A percentile compares a stretch with the other conserved stretches of the same genome.
Conservation (phyloP, 768 basidiomycete species). For the Pilatotrama ljubarskyi region DNA sequence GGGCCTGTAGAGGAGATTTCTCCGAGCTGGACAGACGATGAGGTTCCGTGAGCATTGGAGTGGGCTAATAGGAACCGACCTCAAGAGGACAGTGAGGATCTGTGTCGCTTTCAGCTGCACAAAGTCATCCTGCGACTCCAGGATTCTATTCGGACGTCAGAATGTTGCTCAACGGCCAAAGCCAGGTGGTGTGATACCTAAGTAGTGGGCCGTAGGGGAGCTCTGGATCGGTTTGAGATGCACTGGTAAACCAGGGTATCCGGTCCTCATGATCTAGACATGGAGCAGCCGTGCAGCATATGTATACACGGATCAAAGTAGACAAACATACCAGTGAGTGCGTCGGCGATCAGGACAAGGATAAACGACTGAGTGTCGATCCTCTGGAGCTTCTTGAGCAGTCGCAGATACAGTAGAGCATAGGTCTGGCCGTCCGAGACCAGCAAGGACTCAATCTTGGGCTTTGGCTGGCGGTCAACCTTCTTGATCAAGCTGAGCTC, state of each 20-base stretch:
- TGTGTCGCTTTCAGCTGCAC: conserved; percentile 89
- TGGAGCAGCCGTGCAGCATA: background rate
- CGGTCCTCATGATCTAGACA: conserved; percentile 82
- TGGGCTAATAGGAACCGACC: conserved; percentile 45
- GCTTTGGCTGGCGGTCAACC: conserved; percentile 77
- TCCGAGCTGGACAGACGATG: conserved; percentile 27
- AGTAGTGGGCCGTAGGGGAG: conserved; percentile 80
- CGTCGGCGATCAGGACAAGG: conserved; percentile 85
- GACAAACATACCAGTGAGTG: conserved; percentile 63
- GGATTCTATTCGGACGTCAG: conserved; percentile 46
- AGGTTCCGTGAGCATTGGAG: conserved; percentile 21
- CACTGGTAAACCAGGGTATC: conserved; percentile 68
- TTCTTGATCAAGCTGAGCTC: conserved; percentile 88
- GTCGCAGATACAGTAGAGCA: conserved; percentile 83
- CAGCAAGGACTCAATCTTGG: conserved; percentile 74
- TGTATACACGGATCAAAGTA: background rate
- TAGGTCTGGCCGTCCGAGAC: conserved; percentile 83
- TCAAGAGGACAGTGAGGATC: conserved; percentile 83
- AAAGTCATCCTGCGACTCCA: conserved; percentile 90
- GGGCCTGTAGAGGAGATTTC: conserved; percentile 25
- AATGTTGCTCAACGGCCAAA: background rate
- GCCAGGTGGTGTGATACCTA: conserved; percentile 44
- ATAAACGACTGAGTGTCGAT: conserved; percentile 88
- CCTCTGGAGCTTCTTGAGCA: conserved; percentile 83
- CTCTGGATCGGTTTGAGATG: conserved; percentile 68